Conservation (phyloP, 2,329 filamentous ascomycete species). For the Laburnicola sp. region DNA sequence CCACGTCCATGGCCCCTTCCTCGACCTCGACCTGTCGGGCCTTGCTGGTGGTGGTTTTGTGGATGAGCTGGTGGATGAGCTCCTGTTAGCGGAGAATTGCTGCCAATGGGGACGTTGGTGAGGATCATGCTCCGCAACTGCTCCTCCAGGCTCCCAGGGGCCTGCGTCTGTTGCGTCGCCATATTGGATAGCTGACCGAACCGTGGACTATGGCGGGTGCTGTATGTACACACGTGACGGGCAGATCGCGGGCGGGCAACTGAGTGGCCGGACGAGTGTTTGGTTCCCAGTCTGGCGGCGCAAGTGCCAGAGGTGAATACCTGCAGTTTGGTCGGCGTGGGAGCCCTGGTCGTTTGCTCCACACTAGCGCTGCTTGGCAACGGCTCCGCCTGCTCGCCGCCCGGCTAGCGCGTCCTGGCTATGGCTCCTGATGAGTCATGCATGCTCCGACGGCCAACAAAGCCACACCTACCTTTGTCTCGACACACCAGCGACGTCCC, state of each 20-base stretch:
- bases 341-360: neutral
- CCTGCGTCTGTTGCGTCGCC: constrained; percentile 3
- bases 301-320: constrained; percentile 7
- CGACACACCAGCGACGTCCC: constrained; percentile 1
- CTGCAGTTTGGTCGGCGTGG: neutral
- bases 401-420: too few species aligned
- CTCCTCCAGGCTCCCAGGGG: constrained; percentile 49
- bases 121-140: constrained; percentile 64
- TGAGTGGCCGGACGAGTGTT: too few species aligned
- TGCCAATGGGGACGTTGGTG: constrained; percentile 50
- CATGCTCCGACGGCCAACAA: constrained; percentile 7
- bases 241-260: too few species aligned
- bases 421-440: neutral
- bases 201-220: neutral
- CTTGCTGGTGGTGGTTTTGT: constrained; percentile 22
- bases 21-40: neutral
- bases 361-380: too few species aligned
- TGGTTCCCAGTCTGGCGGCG: neutral
- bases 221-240: neutral
- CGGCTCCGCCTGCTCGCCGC: too few species aligned
- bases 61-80: constrained; percentile 22
- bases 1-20: constrained; percentile 23
- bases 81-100: constrained; percentile 11
- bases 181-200: constrained; percentile 23
- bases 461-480: constrained; percentile 1